These are phyloP conservation scores for Xerocomus nothofagi DNA, from an alignment of 1,284 basidiomycete species.

Conservation along the genomic window DNA sequence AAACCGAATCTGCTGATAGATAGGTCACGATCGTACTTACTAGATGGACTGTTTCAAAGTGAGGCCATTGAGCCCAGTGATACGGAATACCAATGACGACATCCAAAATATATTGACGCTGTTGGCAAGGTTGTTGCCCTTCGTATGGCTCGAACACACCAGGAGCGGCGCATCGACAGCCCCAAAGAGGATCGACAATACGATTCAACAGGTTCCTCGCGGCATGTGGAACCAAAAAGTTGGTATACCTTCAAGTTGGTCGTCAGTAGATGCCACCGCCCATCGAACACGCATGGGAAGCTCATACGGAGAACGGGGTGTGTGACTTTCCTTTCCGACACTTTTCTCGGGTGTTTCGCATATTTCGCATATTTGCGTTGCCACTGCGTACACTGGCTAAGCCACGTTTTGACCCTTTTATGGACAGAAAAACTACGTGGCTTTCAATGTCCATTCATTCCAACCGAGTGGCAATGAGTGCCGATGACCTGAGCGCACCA, in stretches of 20 bases:
- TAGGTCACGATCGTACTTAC: slow-evolving; percentile 38
- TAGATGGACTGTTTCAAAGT: slow-evolving; percentile 64
- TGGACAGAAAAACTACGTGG: too few relatives aligned
- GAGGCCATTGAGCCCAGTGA: slow-evolving; percentile 58
- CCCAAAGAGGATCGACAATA: slow-evolving; percentile 60
- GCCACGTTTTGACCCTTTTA: too few relatives aligned
- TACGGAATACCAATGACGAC: too few relatives aligned
- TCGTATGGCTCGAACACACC: slow-evolving; percentile 43
- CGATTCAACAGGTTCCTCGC: slow-evolving; percentile 50
- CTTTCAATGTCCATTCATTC: too few relatives aligned
- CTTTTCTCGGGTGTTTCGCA: too few relatives aligned
- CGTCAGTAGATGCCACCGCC: slow-evolving; percentile 4
- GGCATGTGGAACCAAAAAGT: slow-evolving; percentile 59
- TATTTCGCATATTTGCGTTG: too few relatives aligned
- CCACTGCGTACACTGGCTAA: too few relatives aligned
- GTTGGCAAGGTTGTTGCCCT: slow-evolving; percentile 26
- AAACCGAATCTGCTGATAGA: too few relatives aligned
- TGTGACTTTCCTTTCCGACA: too few relatives aligned
- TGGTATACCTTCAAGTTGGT: slow-evolving; percentile 53
- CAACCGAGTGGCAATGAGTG: too few relatives aligned
- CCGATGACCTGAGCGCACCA: too few relatives aligned
- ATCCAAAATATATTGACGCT: slow-evolving; percentile 62
- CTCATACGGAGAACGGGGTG: too few relatives aligned
- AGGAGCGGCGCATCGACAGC: slow-evolving; percentile 54
- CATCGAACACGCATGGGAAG: not conserved